Conservation (phyloP, 192 early-diverging fungal genomes). For the Coemansia sp. region DNA sequence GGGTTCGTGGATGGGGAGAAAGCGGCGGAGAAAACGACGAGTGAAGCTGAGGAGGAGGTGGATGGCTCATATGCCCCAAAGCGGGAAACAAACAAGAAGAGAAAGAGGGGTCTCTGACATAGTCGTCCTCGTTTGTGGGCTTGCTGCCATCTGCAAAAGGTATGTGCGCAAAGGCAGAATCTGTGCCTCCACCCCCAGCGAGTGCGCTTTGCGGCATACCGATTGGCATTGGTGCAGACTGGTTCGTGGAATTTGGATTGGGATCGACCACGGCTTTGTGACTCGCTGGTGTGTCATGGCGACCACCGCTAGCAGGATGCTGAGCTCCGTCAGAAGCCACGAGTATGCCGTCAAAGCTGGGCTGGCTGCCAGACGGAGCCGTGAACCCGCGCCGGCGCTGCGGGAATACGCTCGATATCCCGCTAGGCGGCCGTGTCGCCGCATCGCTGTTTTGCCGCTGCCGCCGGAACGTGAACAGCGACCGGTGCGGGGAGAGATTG, state of each 20-base stretch:
- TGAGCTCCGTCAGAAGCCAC: neutral
- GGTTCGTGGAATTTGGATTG: neutral
- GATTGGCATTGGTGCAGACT: neutral
- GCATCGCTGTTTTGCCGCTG: conserved; percentile 45
- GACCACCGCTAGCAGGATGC: neutral
- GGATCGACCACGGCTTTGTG: neutral
- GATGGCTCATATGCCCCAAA: neutral
- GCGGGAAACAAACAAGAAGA: conserved; percentile 7
- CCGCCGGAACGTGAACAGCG: conserved; percentile 35
- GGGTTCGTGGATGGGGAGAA: conserved; percentile 37
- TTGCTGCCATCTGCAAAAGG: conserved; percentile 7
- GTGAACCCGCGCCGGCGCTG: conserved; percentile 43
- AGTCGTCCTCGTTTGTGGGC: neutral
- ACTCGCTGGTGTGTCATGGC: neutral
- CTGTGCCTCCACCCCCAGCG: neutral
- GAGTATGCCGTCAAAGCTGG: conserved; percentile 7
- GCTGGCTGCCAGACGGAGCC: conserved; percentile 26
- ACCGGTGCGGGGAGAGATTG: conserved; percentile 29
- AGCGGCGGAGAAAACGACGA: conserved; percentile 53
- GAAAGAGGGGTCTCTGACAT: conserved; percentile 1
- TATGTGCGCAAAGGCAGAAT: neutral
- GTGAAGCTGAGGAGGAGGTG: conserved; percentile 17
- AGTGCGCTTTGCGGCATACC: neutral
- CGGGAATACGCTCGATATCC: conserved; percentile 25
- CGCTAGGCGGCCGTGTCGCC: conserved; percentile 31